Conservation (phyloP, 768 basidiomycete genomes). For the Solioccasus polychromus region DNA sequence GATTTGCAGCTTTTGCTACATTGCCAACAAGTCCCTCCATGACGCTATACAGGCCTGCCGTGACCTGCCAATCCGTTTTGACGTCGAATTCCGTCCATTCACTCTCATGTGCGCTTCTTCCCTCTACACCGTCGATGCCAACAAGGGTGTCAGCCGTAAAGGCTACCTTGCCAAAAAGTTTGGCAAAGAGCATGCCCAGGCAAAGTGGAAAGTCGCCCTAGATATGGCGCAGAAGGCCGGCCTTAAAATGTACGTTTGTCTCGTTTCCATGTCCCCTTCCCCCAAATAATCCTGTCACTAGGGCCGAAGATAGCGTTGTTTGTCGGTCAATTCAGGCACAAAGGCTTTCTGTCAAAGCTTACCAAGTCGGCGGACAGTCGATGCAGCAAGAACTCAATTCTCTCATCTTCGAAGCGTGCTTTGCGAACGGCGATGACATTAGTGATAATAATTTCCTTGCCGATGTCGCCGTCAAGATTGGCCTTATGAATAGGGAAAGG, state of each 20-base stretch:
- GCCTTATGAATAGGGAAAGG: conserved; percentile 39
- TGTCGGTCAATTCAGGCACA: conserved; percentile 42
- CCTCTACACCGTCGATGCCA: conserved; percentile 15
- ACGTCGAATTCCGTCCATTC: conserved; percentile 37
- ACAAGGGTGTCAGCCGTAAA: conserved; percentile 19
- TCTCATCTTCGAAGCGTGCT: conserved; percentile 39
- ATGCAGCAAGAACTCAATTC: conserved; percentile 38
- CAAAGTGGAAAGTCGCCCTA: conserved; percentile 23
- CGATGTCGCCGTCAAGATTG: conserved; percentile 35
- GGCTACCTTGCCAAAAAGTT: conserved; percentile 25
- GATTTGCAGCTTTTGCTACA: conserved; percentile 39
- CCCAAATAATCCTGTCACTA: conserved; percentile 11
- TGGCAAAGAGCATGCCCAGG: conserved; percentile 26
- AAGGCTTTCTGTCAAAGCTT: conserved; percentile 44
- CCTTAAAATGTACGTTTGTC: conserved; percentile 23
- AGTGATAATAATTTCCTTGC: conserved; percentile 36
- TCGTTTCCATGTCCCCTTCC: background rate
- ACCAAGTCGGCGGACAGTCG: conserved; percentile 37
- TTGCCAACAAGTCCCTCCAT: conserved; percentile 36
- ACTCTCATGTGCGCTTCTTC: conserved; percentile 26
- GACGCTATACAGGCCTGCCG: conserved; percentile 35
- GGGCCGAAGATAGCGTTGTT: conserved; percentile 37
- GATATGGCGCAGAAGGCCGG: conserved; percentile 32
- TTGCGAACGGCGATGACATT: conserved; percentile 40
- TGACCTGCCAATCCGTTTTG: conserved; percentile 32